Base-by-base conservation (phyloP, 2,329 filamentous ascomycete genomes). In the Eutypella sp. region DNA sequence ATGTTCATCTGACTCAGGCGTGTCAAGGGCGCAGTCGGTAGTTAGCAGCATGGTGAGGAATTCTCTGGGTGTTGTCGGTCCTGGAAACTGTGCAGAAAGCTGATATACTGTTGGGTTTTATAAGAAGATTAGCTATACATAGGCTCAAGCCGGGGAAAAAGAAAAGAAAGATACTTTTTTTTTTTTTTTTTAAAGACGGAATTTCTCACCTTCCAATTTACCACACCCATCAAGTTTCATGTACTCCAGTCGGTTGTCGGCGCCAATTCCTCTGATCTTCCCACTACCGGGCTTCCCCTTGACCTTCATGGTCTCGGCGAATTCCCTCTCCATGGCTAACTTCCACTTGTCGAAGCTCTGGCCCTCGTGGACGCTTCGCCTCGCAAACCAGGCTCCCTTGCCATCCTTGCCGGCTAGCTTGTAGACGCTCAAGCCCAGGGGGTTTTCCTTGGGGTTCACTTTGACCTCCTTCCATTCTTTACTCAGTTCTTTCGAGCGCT, bases 381-480 rank as follows among this genome's bases (percentile, higher is more conserved):
- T 74, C 20, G 89, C 89, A 66, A 96, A 97, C 92, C 92, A 97
- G 7, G 87, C 76, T 2, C 91, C 92, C 53, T 84, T 84, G 31
- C 89, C 83, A 65, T 97, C 92, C 57, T 87, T 85, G 2, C 85
- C 81, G 0, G 76, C 70, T 48, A 93, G 75, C 64, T 95, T 95
- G 70, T 87, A 96, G 20, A 96, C 82, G 45, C 74, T 76, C 50
- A 96, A 83, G 0, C 77, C 82, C 8, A 89, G 72, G 1, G 89
- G 87, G 58, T 95, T 93, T 18, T 91, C 84, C 54, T 76, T 82
- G 3, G 78, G 67, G 36, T 76, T 81, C 45, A 89, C 67, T 66
- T 89, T 92, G 59, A 91, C 70, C 36, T 89, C 85, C 65, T 95
- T 96, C 90, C 92, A 96, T 66, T 89, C 80, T 59, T 87, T 87